Percentiles rank a stretch among this genome's conserved stretches.
phyloP scores from a whole-genome alignment of 169 alveolate genomes.

The Eimeria mitis region DNA sequence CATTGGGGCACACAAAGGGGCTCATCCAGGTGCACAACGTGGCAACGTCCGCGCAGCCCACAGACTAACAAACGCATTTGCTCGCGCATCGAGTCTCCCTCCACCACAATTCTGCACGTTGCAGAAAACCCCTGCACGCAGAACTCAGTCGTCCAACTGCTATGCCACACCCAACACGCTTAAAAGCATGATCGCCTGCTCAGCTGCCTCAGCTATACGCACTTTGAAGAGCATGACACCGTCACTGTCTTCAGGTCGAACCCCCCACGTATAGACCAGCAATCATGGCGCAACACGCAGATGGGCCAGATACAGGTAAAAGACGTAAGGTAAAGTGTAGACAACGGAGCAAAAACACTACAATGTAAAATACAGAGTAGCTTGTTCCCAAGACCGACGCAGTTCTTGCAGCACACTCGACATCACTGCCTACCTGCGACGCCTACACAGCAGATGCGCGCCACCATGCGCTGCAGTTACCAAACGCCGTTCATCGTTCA shows the following conservation, averaged over 20 bases:
- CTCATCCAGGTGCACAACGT: neutral
- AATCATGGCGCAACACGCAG: neutral
- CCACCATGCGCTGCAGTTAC: no score
- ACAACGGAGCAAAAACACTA: neutral
- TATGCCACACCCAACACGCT: neutral
- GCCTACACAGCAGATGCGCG: no score
- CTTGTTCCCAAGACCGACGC: neutral
- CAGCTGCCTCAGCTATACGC: neutral
- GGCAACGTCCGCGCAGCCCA: neutral
- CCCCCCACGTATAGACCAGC: neutral
- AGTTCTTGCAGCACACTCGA: no score
- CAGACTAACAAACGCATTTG: neutral
- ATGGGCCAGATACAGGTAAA: neutral
- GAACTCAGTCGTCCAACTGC: neutral
- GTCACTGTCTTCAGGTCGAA: neutral
- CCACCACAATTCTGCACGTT: neutral
- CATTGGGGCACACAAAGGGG: neutral
- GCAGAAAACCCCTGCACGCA: neutral
- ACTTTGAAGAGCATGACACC: neutral
- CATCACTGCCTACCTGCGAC: neutral
- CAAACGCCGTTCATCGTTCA: no score
- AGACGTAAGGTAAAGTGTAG: neutral
- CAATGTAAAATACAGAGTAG: neutral
- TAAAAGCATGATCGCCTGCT: no score
- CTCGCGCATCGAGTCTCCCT: neutral